Percentiles rank a stretch among this genome's conserved stretches.
Conservation (phyloP, 1,284 basidiomycete species). For the Schizophyllum commune region DNA sequence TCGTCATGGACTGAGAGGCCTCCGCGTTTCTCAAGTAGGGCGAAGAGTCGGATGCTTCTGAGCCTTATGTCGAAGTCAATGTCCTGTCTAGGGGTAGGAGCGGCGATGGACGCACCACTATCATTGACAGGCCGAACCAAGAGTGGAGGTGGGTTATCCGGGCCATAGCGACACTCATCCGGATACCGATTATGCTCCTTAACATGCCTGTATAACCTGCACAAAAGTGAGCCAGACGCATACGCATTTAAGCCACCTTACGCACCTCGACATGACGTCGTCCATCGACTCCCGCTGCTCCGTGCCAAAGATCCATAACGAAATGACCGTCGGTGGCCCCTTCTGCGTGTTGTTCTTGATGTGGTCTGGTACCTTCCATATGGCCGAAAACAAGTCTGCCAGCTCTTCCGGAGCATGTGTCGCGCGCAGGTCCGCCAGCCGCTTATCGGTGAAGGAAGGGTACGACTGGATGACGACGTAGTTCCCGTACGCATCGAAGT, state of each 20-base stretch:
- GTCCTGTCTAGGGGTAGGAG: constrained; percentile 12
- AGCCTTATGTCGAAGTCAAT: constrained; percentile 2
- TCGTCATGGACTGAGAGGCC: constrained; percentile 28
- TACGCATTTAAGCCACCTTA: constrained; percentile 3
- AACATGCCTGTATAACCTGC: constrained; percentile 56
- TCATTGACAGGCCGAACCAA: not conserved
- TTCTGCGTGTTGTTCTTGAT: constrained; percentile 25
- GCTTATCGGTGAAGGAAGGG: constrained; percentile 54
- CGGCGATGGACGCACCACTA: constrained; percentile 5
- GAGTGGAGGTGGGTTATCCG: constrained; percentile 49
- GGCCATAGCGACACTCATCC: constrained; percentile 59
- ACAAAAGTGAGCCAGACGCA: not conserved
- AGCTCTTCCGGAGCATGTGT: constrained; percentile 10
- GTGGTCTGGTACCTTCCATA: constrained; percentile 1
- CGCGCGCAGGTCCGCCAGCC: constrained; percentile 32
- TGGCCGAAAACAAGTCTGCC: not conserved
- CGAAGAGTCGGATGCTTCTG: constrained; percentile 2
- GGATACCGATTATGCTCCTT: constrained; percentile 60
- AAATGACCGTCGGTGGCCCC: constrained; percentile 42
- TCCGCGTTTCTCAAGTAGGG: constrained; percentile 10
- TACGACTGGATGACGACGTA: constrained; percentile 75
- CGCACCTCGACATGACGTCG: constrained; percentile 58
- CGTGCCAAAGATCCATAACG: constrained; percentile 73
- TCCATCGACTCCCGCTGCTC: constrained; percentile 65
- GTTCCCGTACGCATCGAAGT: constrained; percentile 52